These are phyloP conservation scores for Poterioochromonas sp. DNA, from an alignment of 352 stramenopile species.

Conservation along the genomic window DNA sequence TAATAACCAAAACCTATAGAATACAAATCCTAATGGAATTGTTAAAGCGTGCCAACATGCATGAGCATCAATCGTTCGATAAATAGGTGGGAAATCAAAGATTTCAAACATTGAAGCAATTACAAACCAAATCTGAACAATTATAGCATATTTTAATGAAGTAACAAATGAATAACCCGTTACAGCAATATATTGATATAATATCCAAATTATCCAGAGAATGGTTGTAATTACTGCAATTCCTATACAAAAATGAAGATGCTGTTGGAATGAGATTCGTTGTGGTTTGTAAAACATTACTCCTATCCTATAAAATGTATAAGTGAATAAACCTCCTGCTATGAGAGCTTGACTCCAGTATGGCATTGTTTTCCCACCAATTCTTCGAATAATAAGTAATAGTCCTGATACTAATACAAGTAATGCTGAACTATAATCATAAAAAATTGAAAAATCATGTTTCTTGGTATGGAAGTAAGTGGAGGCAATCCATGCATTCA, in stretches of 20 bases:
- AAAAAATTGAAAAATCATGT: background rate
- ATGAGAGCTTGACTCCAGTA: too few relatives aligned
- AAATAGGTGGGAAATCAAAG: slow-evolving; percentile 15
- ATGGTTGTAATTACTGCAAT: background rate
- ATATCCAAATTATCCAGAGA: background rate
- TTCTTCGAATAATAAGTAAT: background rate
- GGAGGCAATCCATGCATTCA: slow-evolving; percentile 5
- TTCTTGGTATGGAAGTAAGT: background rate
- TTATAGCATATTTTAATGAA: background rate
- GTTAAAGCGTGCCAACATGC: background rate
- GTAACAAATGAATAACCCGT: background rate
- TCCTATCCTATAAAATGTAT: background rate
- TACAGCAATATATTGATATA: background rate
- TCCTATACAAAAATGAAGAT: background rate
- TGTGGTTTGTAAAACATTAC: background rate
- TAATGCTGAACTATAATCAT: slow-evolving; percentile 9
- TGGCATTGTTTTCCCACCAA: background rate
- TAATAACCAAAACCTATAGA: slow-evolving; percentile 1
- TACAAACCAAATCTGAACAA: slow-evolving; percentile 12
- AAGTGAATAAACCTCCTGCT: background rate
- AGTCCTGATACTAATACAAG: background rate
- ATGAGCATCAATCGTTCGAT: slow-evolving; percentile 1
- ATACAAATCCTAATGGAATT: slow-evolving; percentile 18
- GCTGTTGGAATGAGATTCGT: background rate
- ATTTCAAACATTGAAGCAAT: background rate